Base-by-base conservation (phyloP, 2,329 filamentous ascomycete species). In the Arachnopeziza araneosa region DNA sequence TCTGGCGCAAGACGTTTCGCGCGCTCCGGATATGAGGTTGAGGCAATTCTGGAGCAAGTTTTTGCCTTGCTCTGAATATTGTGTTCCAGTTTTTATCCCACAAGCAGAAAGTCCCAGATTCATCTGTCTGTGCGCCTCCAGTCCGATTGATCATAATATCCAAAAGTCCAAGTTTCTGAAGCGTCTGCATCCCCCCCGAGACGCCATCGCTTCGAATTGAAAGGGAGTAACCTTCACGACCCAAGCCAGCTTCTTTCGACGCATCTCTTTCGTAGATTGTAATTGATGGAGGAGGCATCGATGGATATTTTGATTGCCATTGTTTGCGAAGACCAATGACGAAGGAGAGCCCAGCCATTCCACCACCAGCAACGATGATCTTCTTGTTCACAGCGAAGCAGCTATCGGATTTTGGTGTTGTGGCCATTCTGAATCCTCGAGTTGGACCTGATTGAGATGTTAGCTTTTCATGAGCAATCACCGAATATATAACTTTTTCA, bases 331-430 rank as follows among this genome's bases (percentile, higher is more conserved):
- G 67, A 17, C 75, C 72, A 54, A 74, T 66, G 24, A 72, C 74
- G 58, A 80, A 80, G 7, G 76, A 68, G 12, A 76, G 72, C 4
- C 78, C 77, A 10, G 77, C 74, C 23, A 79, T 71, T 26, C 78
- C 78, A 22, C 70, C 76, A 5, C 78, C 78, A 3, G 75, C 71
- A 9, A 80, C 68, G 23, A 79, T 69, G 56, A 79, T 76, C 44
- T 70, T 75, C 65, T 78, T 78, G 17, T 73, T 72, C 5, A 72
- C 67, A 19, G 78, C 71, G 54, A 74, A 75, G 61, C 12, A 44
- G 36, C 12, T 7, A 12, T 14, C 17, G 30, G 30, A 7, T 44
- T 44, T 12, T 19, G 12, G 36, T 44, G 36, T 44, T 8, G 36
- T 14, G 6, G 36, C 12, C 36, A 44, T 44, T 14, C 4, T 44